Evolutionary conservation across 2,329 filamentous ascomycete genomes (phyloP).

Genomic region (Setomelanomma holmii): DNA sequence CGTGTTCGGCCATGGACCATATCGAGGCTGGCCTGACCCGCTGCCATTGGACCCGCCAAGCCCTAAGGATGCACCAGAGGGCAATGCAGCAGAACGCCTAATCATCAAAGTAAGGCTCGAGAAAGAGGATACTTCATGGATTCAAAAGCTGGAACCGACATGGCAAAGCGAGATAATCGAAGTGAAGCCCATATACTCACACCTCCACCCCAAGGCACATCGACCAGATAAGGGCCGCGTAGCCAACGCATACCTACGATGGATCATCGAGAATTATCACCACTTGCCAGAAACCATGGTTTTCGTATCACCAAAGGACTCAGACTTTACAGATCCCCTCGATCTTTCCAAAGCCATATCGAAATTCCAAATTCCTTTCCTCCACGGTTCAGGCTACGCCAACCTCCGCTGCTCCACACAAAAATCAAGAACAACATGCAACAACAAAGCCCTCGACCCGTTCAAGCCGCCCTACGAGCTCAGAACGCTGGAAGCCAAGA

Average conservation of each 20-base stretch:
- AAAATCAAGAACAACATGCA: constrained; percentile 42
- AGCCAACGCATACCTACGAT: constrained; percentile 31
- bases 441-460: constrained; percentile 42
- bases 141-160: constrained; percentile 8
- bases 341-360: constrained; percentile 10
- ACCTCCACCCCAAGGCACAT: constrained; percentile 10
- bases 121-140: constrained; percentile 24
- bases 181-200: constrained; percentile 18
- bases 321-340: not conserved
- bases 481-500: constrained; percentile 32
- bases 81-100: constrained; percentile 4
- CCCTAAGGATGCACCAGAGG: constrained; percentile 6
- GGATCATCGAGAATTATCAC: constrained; percentile 33
- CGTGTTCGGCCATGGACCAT: constrained; percentile 14
- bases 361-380: constrained; percentile 45
- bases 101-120: constrained; percentile 20
- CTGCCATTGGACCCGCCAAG: constrained; percentile 7
- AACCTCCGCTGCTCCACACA: constrained; percentile 47
- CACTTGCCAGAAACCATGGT: constrained; percentile 24
- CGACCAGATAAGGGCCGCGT: constrained; percentile 28
- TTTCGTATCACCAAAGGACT: constrained; percentile 23
- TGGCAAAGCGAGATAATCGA: constrained; percentile 53
- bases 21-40: constrained; percentile 7
- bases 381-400: constrained; percentile 49
- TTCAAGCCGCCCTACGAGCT: constrained; percentile 26